phyloP scores from a whole-genome alignment of 345 rosid genomes.

The Salix udensis region DNA sequence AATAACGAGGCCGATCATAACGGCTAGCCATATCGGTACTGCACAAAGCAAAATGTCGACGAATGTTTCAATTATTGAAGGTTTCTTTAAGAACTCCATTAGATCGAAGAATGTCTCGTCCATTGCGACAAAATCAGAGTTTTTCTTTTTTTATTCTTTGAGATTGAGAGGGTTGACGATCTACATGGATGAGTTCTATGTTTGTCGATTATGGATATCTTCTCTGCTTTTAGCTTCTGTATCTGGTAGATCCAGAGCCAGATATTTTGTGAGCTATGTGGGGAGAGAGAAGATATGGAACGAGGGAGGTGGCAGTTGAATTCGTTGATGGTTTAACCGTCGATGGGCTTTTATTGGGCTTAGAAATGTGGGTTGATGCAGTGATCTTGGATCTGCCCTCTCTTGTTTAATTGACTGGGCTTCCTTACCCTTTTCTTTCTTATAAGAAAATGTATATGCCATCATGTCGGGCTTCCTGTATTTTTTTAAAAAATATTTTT shows the following conservation, averaged over 20 bases:
- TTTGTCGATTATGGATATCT: background rate
- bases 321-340: background rate
- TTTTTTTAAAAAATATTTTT: no score
- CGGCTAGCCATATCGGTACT: constrained; percentile 95
- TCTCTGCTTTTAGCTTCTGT: background rate
- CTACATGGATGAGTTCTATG: background rate
- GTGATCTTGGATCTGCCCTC: background rate
- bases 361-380: background rate
- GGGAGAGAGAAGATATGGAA: background rate
- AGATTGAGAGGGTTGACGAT: background rate
- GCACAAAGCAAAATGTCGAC: constrained; percentile 89
- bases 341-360: background rate
- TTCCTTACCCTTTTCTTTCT: no score
- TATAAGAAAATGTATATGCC: no score
- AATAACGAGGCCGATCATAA: constrained; percentile 89
- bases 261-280: background rate
- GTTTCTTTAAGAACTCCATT: constrained; percentile 53
- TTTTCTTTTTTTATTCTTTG: background rate
- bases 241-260: constrained; percentile 6
- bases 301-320: constrained; percentile 3
- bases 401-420: background rate
- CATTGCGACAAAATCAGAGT: constrained; percentile 31
- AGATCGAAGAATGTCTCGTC: constrained; percentile 60
- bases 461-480: no score
- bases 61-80: constrained; percentile 74